phyloP scores from a whole-genome alignment of 208 protist species.

The Leishmania arabica region DNA sequence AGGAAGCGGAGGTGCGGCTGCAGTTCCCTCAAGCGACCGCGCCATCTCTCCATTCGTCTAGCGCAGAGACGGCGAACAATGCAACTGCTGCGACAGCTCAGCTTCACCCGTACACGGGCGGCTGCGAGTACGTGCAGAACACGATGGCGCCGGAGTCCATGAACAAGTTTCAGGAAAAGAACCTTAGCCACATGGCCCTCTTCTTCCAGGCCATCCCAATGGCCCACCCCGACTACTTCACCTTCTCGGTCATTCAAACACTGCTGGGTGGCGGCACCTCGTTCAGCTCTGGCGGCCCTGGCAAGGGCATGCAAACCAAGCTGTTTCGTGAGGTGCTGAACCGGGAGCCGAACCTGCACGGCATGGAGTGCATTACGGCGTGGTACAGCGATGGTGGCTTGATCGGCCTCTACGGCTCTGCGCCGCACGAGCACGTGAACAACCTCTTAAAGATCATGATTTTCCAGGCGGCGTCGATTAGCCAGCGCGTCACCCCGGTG shows the following conservation, averaged over 20 bases:
- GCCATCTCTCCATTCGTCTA: conserved; percentile 3
- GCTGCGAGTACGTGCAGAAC: conserved; percentile 70
- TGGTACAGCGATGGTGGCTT: conserved; percentile 91
- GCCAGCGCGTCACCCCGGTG: conserved; percentile 66
- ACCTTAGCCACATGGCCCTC: conserved; percentile 86
- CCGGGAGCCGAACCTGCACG: conserved; percentile 70
- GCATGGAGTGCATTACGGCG: conserved; percentile 91
- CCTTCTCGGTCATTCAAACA: conserved; percentile 87
- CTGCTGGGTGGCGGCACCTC: conserved; percentile 89
- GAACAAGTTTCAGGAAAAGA: conserved; percentile 93
- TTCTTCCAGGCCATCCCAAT: conserved; percentile 89
- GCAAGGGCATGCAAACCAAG: conserved; percentile 94
- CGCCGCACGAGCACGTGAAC: conserved; percentile 75
- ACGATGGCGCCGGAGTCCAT: conserved; percentile 87
- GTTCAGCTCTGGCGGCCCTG: conserved; percentile 91
- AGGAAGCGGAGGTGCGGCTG: conserved; percentile 60
- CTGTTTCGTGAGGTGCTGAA: conserved; percentile 90
- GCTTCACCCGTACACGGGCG: conserved; percentile 75
- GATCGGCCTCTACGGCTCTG: conserved; percentile 88
- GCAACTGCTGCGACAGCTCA: conserved; percentile 11
- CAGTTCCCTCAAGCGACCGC: conserved; percentile 43
- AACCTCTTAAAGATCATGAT: conserved; percentile 78
- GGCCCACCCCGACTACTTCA: conserved; percentile 86
- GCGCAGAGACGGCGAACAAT: background rate
- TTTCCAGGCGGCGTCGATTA: conserved; percentile 77